Base-by-base conservation (phyloP, 768 basidiomycete genomes). In the Chalciporus chontae region DNA sequence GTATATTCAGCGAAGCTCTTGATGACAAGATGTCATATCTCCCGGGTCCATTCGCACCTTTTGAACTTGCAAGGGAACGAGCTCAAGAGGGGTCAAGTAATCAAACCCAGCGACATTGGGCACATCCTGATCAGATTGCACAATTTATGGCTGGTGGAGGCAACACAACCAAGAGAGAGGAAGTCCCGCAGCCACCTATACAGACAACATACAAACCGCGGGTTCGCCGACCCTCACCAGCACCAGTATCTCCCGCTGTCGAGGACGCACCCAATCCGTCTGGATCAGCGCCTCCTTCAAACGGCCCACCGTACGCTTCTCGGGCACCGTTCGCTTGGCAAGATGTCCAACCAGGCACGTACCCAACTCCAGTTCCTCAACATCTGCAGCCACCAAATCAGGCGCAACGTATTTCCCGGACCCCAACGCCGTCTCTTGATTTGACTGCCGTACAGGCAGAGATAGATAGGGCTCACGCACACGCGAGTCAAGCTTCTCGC, bases 1-100 rank as follows among this genome's bases (percentile, higher is more conserved):
- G 88, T 45, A 93, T 96, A 53, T 85, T 95, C 65, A 88, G 80
- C 52, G 89, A 89, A 40, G 91, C 90, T 0, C 70, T 93, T 10
- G 88, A 91, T 58, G 83, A 80, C 54, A 82, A 81, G 55, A 69
- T 86, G 43, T 69, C 78, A 1, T 82, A 80, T 61, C 73, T 85
- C 5, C 85, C 84, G 1, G 84, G 83, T 0, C 84, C 85, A 2
- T 85, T 87, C 52, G 81, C 80, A 3, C 84, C 84, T 0, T 79
- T 83, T 43, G 85, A 85, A 54, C 69, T 84, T 5, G 81, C 77
- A 13, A 69, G 77, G 9, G 83, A 84, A 45, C 72, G 72, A 23
- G 63, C 73, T 34, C 58, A 66, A 8, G 71, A 74, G 43, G 71
- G 67, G 54, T 63, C 65, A 40, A 69, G 69, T 29, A 59, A 61